These are phyloP conservation scores for Stephanocyclus meneghinianus DNA, from an alignment of 352 stramenopile species.

Conservation along the genomic window DNA sequence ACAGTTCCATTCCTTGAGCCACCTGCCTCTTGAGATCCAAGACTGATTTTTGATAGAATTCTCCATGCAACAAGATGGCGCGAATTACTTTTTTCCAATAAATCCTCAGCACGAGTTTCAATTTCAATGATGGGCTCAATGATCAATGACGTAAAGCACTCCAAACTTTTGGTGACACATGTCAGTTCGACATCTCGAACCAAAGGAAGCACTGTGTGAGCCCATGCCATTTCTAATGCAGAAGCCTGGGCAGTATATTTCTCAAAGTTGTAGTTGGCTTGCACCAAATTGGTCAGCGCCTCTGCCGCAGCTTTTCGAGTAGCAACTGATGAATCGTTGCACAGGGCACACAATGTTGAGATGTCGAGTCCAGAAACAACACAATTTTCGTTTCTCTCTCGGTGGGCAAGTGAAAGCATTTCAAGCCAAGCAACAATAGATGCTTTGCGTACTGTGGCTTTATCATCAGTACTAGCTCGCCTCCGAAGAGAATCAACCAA, in stretches of 20 bases:
- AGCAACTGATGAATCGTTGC: slow-evolving; percentile 69
- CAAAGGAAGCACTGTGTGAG: slow-evolving; percentile 73
- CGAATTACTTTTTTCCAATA: slow-evolving; percentile 16
- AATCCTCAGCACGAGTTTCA: slow-evolving; percentile 16
- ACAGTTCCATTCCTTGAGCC: slow-evolving; percentile 54
- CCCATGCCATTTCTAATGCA: slow-evolving; percentile 70
- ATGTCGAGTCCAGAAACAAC: slow-evolving; percentile 60
- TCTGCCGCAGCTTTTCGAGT: slow-evolving; percentile 64
- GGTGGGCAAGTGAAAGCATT: slow-evolving; percentile 50
- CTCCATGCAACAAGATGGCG: slow-evolving; percentile 62
- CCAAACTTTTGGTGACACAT: slow-evolving; percentile 61
- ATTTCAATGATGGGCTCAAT: slow-evolving; percentile 69
- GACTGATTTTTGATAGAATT: slow-evolving; percentile 64
- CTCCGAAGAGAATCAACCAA: slow-evolving; percentile 47
- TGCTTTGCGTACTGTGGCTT: slow-evolving; percentile 66
- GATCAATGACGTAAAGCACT: slow-evolving; percentile 64
- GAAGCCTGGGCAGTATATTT: slow-evolving; percentile 38
- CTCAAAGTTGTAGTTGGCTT: slow-evolving; percentile 42
- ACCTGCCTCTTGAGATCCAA: slow-evolving; percentile 49
- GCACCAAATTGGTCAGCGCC: slow-evolving; percentile 66
- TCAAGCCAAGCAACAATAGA: slow-evolving; percentile 62
- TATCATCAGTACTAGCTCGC: slow-evolving; percentile 65
- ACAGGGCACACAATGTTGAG: slow-evolving; percentile 62
- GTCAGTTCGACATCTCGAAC: slow-evolving; percentile 68
- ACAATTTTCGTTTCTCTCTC: slow-evolving; percentile 35